Evolutionary conservation across 2,329 filamentous ascomycete genomes (phyloP), one percentile per base, ranked within the genome.

Genomic region (Aspergillus neotritici): DNA sequence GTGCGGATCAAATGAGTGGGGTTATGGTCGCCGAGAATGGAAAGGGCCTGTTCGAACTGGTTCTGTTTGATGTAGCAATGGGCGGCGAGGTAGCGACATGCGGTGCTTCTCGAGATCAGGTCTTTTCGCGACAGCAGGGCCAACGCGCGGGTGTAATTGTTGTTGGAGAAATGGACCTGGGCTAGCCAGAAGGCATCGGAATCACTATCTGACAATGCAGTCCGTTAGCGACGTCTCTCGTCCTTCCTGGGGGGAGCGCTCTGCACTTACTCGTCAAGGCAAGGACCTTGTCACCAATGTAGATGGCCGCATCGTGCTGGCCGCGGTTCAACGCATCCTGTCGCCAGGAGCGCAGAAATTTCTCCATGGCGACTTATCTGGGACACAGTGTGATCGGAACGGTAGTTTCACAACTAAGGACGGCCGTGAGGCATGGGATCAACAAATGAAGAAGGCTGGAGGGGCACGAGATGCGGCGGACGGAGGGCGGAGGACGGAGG

Each of bases 111-210:
- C 34, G 80, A 70, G 55, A 93, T 79, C 49, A 97, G 79, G 64
- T 94, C 86, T 64, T 90, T 84, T 58, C 87, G 84, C 25, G 83
- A 81, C 49, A 98, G 81, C 52, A 96, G 86, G 16, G 87, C 79
- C 57, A 95, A 84, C 3, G 93, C 90, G 57, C 93, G 86, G 7
- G 86, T 93, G 67, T 94, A 96, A 72, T 97, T 95, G 57, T 88
- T 90, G 37, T 88, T 93, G 40, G 84, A 86, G 70, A 97, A 98
- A 68, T 98, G 91, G 31, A 95, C 88, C 69, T 97, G 91, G n/a
- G 93, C 93, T 34, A 98, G 83, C 85, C 89, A 96, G 63, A 95
- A 95, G 32, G 90, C 91, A 65, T 98, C 93, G 52, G 87, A 84
- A 60, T 95, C 89, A 64, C 91, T 86, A 61, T 90, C 93, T 96